These are phyloP conservation scores for Trichophyton schoenleinii DNA, from an alignment of 2,329 filamentous ascomycete genomes.

Conservation along the genomic window DNA sequence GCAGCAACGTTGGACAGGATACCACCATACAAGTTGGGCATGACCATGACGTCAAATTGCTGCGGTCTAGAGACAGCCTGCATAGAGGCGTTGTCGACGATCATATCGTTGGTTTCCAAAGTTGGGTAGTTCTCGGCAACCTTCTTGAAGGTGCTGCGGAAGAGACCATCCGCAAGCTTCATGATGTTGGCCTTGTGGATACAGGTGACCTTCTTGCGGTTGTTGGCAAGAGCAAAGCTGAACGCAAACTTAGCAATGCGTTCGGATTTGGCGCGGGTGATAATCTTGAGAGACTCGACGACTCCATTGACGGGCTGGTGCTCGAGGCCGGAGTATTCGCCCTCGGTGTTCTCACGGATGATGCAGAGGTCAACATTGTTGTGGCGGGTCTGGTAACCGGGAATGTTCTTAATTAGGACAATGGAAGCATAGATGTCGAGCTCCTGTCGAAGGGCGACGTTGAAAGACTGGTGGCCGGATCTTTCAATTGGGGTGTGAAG, in stretches of 20 bases:
- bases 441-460: slow-evolving; percentile 96
- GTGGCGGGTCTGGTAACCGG: slow-evolving; percentile 94
- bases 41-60: slow-evolving; percentile 99
- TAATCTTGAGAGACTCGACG: slow-evolving; percentile 99
- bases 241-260: slow-evolving; percentile 99
- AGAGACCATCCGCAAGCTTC: slow-evolving; percentile 97
- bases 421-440: slow-evolving; percentile 99
- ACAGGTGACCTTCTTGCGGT: slow-evolving; percentile 97
- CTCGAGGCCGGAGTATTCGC: slow-evolving; percentile 97
- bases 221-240: slow-evolving; percentile 94
- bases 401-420: slow-evolving; percentile 98
- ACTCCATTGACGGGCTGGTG: slow-evolving; percentile 95
- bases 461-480: slow-evolving; percentile 98
- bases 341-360: slow-evolving; percentile 99
- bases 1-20: slow-evolving; percentile 98
- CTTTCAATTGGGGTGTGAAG: slow-evolving; percentile 93
- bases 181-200: slow-evolving; percentile 99
- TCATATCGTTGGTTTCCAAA: slow-evolving; percentile 96
- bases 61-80: slow-evolving; percentile 92
- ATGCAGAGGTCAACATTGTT: slow-evolving; percentile 96
- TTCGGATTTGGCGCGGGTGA: slow-evolving; percentile 97
- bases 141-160: slow-evolving; percentile 93
- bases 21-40: slow-evolving; percentile 98
- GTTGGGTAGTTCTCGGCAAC: slow-evolving; percentile 91
- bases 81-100: slow-evolving; percentile 99